Conservation (phyloP, 257 asterid genomes). For the Lycium ferocissimum region DNA sequence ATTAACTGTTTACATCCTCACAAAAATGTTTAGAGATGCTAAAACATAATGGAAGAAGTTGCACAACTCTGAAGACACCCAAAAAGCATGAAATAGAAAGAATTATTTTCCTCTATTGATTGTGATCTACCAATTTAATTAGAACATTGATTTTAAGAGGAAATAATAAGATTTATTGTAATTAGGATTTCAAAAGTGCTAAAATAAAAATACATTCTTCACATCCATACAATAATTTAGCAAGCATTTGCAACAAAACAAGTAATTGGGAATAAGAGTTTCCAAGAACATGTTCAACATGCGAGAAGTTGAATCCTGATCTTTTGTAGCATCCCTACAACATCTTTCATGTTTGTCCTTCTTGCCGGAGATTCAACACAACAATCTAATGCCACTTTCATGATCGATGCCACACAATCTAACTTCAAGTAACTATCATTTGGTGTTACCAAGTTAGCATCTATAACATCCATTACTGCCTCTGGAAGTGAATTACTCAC, state of each 20-base stretch:
- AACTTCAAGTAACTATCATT: neutral
- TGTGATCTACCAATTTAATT: too few relatives aligned
- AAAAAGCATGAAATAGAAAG: too few relatives aligned
- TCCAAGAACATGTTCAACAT: neutral
- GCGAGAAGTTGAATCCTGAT: conserved; percentile 17
- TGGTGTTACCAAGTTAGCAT: neutral
- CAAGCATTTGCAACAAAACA: too few relatives aligned
- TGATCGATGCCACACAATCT: neutral
- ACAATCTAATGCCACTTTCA: neutral
- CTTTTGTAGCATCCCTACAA: neutral
- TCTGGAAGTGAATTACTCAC: neutral
- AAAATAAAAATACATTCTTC: too few relatives aligned
- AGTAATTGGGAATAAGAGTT: too few relatives aligned
- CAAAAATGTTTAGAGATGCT: too few relatives aligned
- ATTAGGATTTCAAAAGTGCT: neutral
- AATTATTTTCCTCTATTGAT: too few relatives aligned
- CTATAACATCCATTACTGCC: neutral
- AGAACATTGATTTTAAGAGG: neutral
- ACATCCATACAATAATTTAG: too few relatives aligned
- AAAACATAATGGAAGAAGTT: too few relatives aligned
- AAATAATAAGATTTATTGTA: too few relatives aligned
- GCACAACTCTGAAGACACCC: too few relatives aligned
- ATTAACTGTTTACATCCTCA: too few relatives aligned
- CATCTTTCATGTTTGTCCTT: neutral
- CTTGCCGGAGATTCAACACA: neutral